phyloP scores from a whole-genome alignment of 1,139 yeast genomes.

The Trichomonascaceae sp. region DNA sequence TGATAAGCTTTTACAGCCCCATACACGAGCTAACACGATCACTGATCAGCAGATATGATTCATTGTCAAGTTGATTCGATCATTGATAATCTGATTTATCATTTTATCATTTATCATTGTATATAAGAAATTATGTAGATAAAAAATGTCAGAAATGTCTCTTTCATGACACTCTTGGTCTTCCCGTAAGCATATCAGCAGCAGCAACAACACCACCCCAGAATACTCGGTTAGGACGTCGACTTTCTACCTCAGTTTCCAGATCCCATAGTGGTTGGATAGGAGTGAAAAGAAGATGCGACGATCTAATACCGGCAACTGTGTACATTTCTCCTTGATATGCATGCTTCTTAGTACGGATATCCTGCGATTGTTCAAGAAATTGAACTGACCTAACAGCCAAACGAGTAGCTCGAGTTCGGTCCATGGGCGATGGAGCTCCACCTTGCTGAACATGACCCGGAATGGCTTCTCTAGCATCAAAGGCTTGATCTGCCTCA shows the following conservation, averaged over 20 bases:
- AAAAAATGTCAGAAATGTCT: background rate
- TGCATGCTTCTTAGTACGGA: constrained; percentile 19
- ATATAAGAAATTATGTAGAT: background rate
- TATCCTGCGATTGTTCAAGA: constrained; percentile 46
- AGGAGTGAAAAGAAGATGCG: constrained; percentile 69
- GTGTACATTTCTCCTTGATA: constrained; percentile 53
- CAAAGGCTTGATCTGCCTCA: constrained; percentile 71
- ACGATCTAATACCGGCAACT: constrained; percentile 78
- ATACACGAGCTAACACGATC: too few relatives aligned
- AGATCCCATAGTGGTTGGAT: constrained; percentile 72
- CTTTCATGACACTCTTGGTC: constrained; percentile 31
- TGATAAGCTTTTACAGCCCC: too few relatives aligned
- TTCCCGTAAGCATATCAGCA: constrained; percentile 82
- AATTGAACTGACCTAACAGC: constrained; percentile 85
- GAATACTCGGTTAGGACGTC: constrained; percentile 86
- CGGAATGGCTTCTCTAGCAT: constrained; percentile 92
- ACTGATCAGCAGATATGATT: too few relatives aligned
- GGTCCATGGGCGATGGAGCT: constrained; percentile 88
- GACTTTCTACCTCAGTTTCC: constrained; percentile 71
- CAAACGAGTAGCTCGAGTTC: constrained; percentile 85
- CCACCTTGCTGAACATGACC: constrained; percentile 99
- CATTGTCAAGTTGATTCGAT: too few relatives aligned
- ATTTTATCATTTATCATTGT: background rate
- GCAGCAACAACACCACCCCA: constrained; percentile 73
- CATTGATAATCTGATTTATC: background rate